Conservation (phyloP, 1,139 yeast species). For the Blastobotrys serpentis region DNA sequence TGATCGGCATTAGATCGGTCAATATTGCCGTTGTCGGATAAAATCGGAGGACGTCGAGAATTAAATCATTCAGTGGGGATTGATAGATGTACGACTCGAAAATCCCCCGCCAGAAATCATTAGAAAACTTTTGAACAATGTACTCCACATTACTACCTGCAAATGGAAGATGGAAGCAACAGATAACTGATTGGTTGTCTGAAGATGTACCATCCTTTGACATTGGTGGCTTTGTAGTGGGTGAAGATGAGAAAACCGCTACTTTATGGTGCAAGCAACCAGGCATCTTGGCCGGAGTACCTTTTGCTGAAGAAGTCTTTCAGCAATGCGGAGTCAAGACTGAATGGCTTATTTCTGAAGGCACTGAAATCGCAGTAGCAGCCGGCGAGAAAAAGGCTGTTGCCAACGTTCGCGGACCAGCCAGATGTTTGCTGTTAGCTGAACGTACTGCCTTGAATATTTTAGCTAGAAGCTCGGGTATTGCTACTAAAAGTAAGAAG, state of each 20-base stretch:
- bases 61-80: neutral
- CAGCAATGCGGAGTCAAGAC: conserved; percentile 68
- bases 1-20: too few species aligned
- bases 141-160: conserved; percentile 10
- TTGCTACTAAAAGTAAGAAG: conserved; percentile 69
- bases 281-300: conserved; percentile 85
- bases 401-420: conserved; percentile 78
- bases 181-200: conserved; percentile 58
- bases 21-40: neutral
- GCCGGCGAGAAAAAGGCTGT: conserved; percentile 61
- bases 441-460: conserved; percentile 86
- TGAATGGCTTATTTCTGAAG: conserved; percentile 74
- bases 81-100: too few species aligned
- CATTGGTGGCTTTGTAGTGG: conserved; percentile 94
- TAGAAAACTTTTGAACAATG: too few species aligned
- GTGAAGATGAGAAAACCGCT: conserved; percentile 67
- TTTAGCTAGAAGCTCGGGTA: conserved; percentile 80
- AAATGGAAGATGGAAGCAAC: conserved; percentile 17
- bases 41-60: too few species aligned
- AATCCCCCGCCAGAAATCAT: too few species aligned
- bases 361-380: conserved; percentile 55
- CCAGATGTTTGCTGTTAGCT: conserved; percentile 71
- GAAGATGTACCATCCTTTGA: conserved; percentile 95
- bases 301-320: conserved; percentile 86
- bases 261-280: conserved; percentile 75